Evolutionary conservation across 1,139 yeast species (phyloP), one percentile per base, ranked within the genome.

Genomic region (Arxiozyma telluris): DNA sequence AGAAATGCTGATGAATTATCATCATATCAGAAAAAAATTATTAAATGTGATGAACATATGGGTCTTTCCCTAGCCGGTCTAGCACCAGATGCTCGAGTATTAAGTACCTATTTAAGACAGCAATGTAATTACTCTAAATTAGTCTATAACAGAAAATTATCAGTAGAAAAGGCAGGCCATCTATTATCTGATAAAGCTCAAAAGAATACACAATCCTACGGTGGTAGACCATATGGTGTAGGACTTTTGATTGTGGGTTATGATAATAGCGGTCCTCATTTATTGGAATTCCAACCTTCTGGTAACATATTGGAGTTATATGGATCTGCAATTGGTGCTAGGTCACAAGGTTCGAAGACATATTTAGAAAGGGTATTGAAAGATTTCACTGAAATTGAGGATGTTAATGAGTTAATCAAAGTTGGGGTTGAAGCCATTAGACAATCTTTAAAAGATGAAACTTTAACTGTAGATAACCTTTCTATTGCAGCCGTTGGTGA

Each of bases 261-360:
- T 67, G 99, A 93, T 70, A 96, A 87, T 67, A 80, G 90, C 43
- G 98, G 98, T 12, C 87, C 98, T 17, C 98, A 93, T 71, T 76
- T 93, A 61, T 85, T 83, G 70, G 99, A 94, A 74, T 94, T 93
- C 73, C 91, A 88, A 68, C 98, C 98, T 22, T 85, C 96, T 12
- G 99, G 99, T 4, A 84, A 94, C 38, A 95, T 87, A 25, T 77
- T 90, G 66, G 98, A 93, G 70, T 87, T 91, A 68, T 81, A 78
- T 62, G 98, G 96, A 44, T 86, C 97, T 12, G 96, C 98, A 47
- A 90, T 93, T 67, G 99, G 99, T 50, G 98, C 99, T 18, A 81
- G 99, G 68, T 90, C 98, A 1, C 99, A 93, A 73, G 98, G 98
- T 50, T 97, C 97, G 18, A 81, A 96, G 73, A 93, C 99, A 1